These are phyloP conservation scores for Mucor lusitanicus DNA, from an alignment of 371 early-diverging fungal genomes.

Conservation along the genomic window DNA sequence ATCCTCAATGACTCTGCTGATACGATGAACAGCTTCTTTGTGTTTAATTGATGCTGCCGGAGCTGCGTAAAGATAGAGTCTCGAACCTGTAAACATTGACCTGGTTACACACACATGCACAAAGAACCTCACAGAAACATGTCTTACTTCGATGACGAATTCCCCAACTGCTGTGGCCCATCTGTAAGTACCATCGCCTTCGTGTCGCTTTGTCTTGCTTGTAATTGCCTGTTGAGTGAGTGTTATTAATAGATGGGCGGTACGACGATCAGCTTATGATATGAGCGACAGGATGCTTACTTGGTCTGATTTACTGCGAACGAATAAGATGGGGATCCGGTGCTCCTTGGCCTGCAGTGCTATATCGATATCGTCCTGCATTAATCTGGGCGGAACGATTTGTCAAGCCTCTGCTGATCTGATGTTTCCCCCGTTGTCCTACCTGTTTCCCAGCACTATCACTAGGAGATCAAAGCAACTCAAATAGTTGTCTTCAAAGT, in stretches of 20 bases:
- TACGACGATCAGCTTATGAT: too few species aligned
- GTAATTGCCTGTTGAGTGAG: constrained; percentile 32
- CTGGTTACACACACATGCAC: neutral
- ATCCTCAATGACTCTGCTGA: constrained; percentile 41
- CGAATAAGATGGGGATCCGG: constrained; percentile 39
- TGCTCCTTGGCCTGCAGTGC: constrained; percentile 40
- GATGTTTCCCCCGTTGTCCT: constrained; percentile 3
- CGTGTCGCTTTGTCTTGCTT: constrained; percentile 33
- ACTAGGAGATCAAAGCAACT: constrained; percentile 51
- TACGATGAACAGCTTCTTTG: constrained; percentile 40
- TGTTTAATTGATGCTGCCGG: constrained; percentile 35
- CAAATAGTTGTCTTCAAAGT: constrained; percentile 51
- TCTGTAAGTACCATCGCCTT: constrained; percentile 14
- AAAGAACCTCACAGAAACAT: neutral
- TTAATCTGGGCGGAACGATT: constrained; percentile 18
- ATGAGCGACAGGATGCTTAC: constrained; percentile 9
- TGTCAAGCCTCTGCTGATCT: neutral
- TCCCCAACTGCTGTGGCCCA: constrained; percentile 43
- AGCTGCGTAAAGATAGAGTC: constrained; percentile 38
- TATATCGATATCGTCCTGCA: constrained; percentile 37
- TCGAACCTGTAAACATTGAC: constrained; percentile 22
- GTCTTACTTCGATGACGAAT: constrained; percentile 36
- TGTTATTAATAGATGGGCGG: neutral
- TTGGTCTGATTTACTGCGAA: constrained; percentile 52
- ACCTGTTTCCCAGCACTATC: constrained; percentile 50